Evolutionary conservation across 805 yeast genomes (phyloP).

Genomic region (Saccharomycopsis sp.): DNA sequence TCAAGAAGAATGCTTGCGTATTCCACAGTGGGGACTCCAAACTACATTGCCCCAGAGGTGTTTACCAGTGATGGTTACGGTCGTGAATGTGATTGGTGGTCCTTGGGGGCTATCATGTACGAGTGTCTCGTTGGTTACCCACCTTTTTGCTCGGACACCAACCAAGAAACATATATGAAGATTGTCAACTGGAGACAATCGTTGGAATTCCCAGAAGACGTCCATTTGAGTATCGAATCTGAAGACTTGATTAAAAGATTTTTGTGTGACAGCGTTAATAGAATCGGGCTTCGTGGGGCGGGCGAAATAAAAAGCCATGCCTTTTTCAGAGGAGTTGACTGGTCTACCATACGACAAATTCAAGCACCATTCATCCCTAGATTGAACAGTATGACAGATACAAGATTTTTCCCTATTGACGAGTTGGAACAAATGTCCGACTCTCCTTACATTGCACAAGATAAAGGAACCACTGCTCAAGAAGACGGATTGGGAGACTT

Average conservation of each 20-base stretch:
- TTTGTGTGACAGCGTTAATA: conserved; percentile 66
- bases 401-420: conserved; percentile 96
- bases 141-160: conserved; percentile 90
- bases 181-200: conserved; percentile 88
- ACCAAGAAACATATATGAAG: conserved; percentile 88
- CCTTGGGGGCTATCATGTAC: conserved; percentile 91
- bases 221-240: conserved; percentile 79
- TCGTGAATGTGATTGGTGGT: conserved; percentile 98
- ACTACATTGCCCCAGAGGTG: conserved; percentile 92
- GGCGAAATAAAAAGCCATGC: conserved; percentile 86
- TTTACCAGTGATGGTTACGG: conserved; percentile 91
- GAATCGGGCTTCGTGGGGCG: conserved; percentile 89
- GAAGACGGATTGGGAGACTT: conserved; percentile 40
- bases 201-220: conserved; percentile 81
- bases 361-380: conserved; percentile 93
- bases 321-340: conserved; percentile 90
- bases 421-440: conserved; percentile 90
- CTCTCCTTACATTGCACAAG: conserved; percentile 2
- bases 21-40: conserved; percentile 95
- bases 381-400: conserved; percentile 85
- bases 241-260: conserved; percentile 77
- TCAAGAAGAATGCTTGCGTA: conserved; percentile 89
- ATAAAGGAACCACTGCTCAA: background rate
- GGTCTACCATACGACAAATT: conserved; percentile 80
- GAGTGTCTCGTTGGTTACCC: conserved; percentile 97